These are phyloP conservation scores for Corymbia maculata DNA, from an alignment of 345 rosid genomes.

Conservation along the genomic window DNA sequence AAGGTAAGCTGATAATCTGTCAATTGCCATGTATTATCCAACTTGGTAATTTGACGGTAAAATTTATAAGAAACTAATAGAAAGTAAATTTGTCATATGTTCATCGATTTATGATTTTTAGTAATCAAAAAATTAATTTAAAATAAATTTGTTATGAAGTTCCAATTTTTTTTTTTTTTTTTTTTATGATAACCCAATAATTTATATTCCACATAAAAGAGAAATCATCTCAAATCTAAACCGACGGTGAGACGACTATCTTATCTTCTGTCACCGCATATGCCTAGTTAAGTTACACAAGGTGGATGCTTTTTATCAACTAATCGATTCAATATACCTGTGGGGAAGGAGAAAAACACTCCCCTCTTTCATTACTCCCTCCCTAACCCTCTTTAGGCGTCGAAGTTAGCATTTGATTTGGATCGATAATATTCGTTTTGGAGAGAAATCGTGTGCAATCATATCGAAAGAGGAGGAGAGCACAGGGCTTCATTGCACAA, in stretches of 20 bases:
- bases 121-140: too few relatives aligned
- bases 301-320: neutral
- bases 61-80: fast-evolving
- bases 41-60: too few relatives aligned
- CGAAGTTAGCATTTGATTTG: neutral
- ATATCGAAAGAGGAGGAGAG: neutral
- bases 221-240: neutral
- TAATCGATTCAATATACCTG: neutral
- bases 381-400: neutral
- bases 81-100: fast-evolving
- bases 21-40: fast-evolving
- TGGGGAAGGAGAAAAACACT: neutral
- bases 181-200: neutral
- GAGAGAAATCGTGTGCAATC: neutral
- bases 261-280: neutral
- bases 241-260: neutral
- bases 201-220: neutral
- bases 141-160: neutral
- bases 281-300: neutral
- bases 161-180: fast-evolving
- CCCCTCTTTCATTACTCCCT: neutral
- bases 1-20: too few relatives aligned
- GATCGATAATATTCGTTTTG: neutral
- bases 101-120: fast-evolving
- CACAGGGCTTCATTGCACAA: neutral